These are phyloP conservation scores for Trypanosomatidae sp. DNA, from an alignment of 208 protist species.

Conservation along the genomic window DNA sequence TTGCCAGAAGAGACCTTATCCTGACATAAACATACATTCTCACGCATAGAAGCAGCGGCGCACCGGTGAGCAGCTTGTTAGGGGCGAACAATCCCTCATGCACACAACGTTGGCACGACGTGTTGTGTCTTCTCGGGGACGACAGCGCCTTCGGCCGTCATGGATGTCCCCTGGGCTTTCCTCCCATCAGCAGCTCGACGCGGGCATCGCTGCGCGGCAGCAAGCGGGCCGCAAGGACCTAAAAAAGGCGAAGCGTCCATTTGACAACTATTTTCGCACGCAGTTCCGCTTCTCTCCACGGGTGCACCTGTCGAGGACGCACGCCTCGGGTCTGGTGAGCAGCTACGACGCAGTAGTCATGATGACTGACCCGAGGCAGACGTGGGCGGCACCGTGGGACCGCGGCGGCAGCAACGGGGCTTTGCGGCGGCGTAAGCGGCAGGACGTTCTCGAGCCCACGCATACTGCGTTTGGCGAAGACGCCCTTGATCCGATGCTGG, in stretches of 20 bases:
- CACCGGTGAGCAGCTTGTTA: no score
- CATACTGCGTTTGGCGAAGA: conserved; percentile 66
- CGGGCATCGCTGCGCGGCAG: conserved; percentile 72
- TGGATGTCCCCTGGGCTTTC: conserved; percentile 64
- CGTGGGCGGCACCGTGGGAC: conserved; percentile 68
- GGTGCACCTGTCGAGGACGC: conserved; percentile 7
- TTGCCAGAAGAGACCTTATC: no score
- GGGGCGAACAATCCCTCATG: conserved; percentile 11
- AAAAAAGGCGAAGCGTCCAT: conserved; percentile 69
- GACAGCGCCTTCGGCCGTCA: conserved; percentile 31
- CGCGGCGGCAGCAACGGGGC: conserved; percentile 23
- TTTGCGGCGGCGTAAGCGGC: conserved; percentile 42
- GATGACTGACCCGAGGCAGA: conserved; percentile 57
- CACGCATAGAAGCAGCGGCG: no score
- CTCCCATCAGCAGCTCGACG: conserved; percentile 80
- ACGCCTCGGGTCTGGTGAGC: conserved; percentile 35
- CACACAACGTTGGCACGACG: conserved; percentile 16
- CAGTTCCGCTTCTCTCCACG: conserved; percentile 55
- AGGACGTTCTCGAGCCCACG: conserved; percentile 71
- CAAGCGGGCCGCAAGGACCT: conserved; percentile 66
- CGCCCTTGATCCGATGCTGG: conserved; percentile 48
- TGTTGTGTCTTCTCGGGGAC: conserved; percentile 10
- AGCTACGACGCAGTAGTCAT: conserved; percentile 48
- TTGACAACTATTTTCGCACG: conserved; percentile 75
- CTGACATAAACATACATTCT: no score